These are phyloP conservation scores for Lentinula raphanica DNA, from an alignment of 768 basidiomycete species.

Conservation along the genomic window DNA sequence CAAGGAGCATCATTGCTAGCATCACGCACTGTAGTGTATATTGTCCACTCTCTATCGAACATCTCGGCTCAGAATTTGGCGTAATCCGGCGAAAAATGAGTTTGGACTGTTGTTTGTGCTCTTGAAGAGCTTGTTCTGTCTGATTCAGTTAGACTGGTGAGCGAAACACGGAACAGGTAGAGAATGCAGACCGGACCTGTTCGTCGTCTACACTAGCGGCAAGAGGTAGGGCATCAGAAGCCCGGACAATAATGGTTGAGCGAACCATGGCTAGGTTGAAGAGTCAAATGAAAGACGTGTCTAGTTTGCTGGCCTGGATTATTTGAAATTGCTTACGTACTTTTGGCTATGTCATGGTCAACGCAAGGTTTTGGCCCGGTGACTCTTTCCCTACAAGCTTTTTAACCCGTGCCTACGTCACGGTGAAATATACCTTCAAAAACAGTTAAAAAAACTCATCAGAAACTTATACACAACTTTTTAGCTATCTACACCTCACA, in stretches of 20 bases:
- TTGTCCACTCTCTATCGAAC: conserved; percentile 92
- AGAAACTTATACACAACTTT: too few species aligned
- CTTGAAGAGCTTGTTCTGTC: conserved; percentile 92
- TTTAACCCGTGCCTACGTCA: too few species aligned
- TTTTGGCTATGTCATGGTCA: neutral
- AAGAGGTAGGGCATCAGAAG: conserved; percentile 82
- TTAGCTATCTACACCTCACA: too few species aligned
- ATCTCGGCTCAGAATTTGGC: conserved; percentile 89
- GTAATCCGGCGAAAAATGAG: conserved; percentile 93
- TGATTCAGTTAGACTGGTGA: conserved; percentile 25
- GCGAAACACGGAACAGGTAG: neutral
- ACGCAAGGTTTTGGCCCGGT: neutral
- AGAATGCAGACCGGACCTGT: conserved; percentile 48
- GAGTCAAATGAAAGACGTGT: neutral
- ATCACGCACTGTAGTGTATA: conserved; percentile 90
- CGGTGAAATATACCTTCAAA: too few species aligned
- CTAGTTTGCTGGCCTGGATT: neutral
- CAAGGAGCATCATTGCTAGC: conserved; percentile 9
- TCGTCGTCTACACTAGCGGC: conserved; percentile 98
- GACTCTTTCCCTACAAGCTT: neutral
- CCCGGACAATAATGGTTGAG: conserved; percentile 81
- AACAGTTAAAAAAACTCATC: too few species aligned
- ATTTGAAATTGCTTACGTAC: neutral
- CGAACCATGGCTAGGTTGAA: conserved; percentile 58
- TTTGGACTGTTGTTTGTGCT: conserved; percentile 98